These are phyloP conservation scores for Syzygium malaccense DNA, from an alignment of 441 rosid species.

Conservation along the genomic window DNA sequence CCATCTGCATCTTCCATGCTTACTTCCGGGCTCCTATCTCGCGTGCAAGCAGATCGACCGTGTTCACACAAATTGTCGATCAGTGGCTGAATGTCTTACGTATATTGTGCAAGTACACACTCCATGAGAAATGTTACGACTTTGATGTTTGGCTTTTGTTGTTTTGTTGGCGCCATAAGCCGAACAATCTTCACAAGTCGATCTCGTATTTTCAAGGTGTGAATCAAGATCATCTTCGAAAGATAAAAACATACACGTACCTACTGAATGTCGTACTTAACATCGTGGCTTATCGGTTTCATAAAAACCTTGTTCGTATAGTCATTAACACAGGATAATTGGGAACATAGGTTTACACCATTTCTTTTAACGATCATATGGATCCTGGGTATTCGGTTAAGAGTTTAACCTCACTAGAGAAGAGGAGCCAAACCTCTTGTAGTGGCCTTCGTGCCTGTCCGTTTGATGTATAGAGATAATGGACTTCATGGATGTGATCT, in stretches of 20 bases:
- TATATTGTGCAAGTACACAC: neutral
- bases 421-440: too few species aligned
- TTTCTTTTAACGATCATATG: too few species aligned
- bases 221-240: neutral
- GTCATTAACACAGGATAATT: too few species aligned
- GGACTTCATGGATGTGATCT: too few species aligned
- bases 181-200: neutral
- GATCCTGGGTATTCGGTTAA: too few species aligned
- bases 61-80: constrained; percentile 18
- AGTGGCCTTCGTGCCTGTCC: too few species aligned
- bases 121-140: neutral
- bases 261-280: neutral
- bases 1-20: constrained; percentile 9
- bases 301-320: too few species aligned
- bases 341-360: too few species aligned
- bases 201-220: neutral
- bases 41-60: constrained; percentile 24
- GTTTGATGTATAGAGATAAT: too few species aligned
- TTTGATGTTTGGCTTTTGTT: neutral
- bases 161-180: neutral
- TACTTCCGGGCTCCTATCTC: constrained; percentile 21
- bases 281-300: neutral
- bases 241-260: rapidly evolving
- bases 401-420: too few species aligned
- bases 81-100: constrained; percentile 3